Conservation (phyloP, 2,329 filamentous ascomycete genomes). For the Scytalidium sp. region DNA sequence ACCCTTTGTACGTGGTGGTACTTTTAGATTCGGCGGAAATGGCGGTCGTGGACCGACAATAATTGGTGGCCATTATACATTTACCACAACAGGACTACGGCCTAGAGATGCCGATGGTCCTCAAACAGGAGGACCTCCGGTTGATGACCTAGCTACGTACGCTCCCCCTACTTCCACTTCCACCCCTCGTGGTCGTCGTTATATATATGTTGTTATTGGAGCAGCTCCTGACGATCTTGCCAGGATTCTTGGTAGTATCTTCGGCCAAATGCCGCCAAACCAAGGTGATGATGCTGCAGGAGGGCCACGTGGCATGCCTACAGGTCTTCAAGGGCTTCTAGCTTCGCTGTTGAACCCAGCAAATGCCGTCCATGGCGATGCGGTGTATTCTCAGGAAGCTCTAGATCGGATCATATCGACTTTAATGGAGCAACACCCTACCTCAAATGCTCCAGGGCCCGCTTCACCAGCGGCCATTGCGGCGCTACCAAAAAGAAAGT, state of each 20-base stretch:
- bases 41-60: slow-evolving; percentile 15
- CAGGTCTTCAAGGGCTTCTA: slow-evolving; percentile 51
- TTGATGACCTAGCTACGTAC: slow-evolving; percentile 46
- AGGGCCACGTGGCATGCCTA: slow-evolving; percentile 28
- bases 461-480: slow-evolving; percentile 74
- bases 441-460: slow-evolving; percentile 76
- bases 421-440: slow-evolving; percentile 80
- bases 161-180: slow-evolving; percentile 21
- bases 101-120: slow-evolving; percentile 50
- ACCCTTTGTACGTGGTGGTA: slow-evolving; percentile 4
- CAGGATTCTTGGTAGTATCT: slow-evolving; percentile 24
- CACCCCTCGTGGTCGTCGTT: slow-evolving; percentile 12
- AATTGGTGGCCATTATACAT: slow-evolving; percentile 24
- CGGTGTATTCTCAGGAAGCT: slow-evolving; percentile 86
- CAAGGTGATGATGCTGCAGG: slow-evolving; percentile 17
- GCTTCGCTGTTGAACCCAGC: slow-evolving; percentile 48
- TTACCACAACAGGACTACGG: slow-evolving; percentile 32
- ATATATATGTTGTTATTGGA: slow-evolving; percentile 17
- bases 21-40: slow-evolving; percentile 15
- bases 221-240: slow-evolving; percentile 22
- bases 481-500: slow-evolving; percentile 66
- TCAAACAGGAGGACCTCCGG: slow-evolving; percentile 41
- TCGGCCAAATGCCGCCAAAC: slow-evolving; percentile 18
- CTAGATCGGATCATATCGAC: slow-evolving; percentile 84
- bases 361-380: slow-evolving; percentile 66